Evolutionary conservation across 352 stramenopile species (phyloP), one percentile per base, ranked within the genome.

Genomic region (Pythium brachiatum): DNA sequence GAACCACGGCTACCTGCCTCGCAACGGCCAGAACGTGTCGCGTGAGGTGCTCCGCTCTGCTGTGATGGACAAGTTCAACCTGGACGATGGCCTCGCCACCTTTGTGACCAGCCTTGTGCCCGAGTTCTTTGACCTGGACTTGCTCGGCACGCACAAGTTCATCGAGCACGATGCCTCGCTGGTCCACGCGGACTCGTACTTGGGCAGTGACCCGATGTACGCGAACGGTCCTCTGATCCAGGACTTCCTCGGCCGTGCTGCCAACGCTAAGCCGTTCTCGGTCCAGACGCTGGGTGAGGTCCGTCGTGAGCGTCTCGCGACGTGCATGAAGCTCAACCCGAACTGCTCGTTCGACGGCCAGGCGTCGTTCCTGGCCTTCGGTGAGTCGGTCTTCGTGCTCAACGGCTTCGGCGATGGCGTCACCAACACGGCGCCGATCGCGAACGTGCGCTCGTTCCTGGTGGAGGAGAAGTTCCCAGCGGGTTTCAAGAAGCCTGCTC

Each of bases 111-210:
- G 26, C 38, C 53, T 21, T 13, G 58, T 85, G 41, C 62, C 71
- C 16, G 50, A 48, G n/a, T 39, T 68, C 25, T 83, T 88, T 27
- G 68, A 78, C 26, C 65, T 91, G 39, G 20, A 27, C 3, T 20
- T 47, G 1, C 39, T 13, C 0, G 20, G 25, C 39, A 34, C 9
- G 29, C 70, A 78, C 59, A 57, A 60, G 15, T 16, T 61, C 54
- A 69, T 75, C n/a, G 70, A 75, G 53, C 70, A 78, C 57, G 70
- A 77, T 41, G 70, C 55, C 9, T 77, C 70, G 23, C 51, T 74
- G 1, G 62, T 60, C 8, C 76, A 81, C 47, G 44, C 53, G 0
- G 76, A 84, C 51, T 56, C 64, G 5, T 75, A 70, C 55, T 74
- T 69, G 47, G 76, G 68, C 26, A 39, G 47, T 44, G 69, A 83